Percentiles rank a stretch among this genome's conserved stretches.
phyloP scores from a whole-genome alignment of 805 yeast genomes.

The Candida chauliodis region DNA sequence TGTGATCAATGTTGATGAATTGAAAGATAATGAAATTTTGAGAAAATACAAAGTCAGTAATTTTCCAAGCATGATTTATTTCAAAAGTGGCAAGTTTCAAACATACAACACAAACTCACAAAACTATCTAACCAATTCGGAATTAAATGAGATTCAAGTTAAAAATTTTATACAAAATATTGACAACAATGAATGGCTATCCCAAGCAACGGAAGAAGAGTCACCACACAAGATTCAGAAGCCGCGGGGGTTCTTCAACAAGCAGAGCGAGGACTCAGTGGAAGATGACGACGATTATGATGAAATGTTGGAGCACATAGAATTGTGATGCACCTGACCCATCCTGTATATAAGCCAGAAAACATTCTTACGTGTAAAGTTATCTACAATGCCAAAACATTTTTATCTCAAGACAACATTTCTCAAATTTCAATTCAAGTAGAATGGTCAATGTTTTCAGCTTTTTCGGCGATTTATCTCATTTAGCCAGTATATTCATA shows the following conservation, averaged over 20 bases:
- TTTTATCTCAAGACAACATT: slow-evolving; percentile 8
- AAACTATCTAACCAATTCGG: slow-evolving; percentile 13
- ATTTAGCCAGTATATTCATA: slow-evolving; percentile 73
- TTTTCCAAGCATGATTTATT: slow-evolving; percentile 29
- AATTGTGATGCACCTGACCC: slow-evolving; percentile 7
- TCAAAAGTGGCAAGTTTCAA: slow-evolving; percentile 19
- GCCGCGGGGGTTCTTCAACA: not conserved
- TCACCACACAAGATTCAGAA: not conserved
- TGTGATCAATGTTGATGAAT: slow-evolving; percentile 22
- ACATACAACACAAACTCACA: slow-evolving; percentile 22
- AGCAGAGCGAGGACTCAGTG: not conserved
- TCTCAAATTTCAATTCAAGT: not conserved
- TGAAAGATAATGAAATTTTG: slow-evolving; percentile 17
- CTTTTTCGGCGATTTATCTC: slow-evolving; percentile 71
- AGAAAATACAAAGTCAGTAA: slow-evolving; percentile 25
- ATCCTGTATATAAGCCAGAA: not conserved
- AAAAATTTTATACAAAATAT: slow-evolving; percentile 7
- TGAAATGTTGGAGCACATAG: slow-evolving; percentile 9
- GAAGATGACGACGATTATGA: slow-evolving; percentile 19
- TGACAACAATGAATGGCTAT: slow-evolving; percentile 13
- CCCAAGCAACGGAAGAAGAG: slow-evolving; percentile 5
- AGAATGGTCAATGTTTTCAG: slow-evolving; percentile 39
- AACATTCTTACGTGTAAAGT: slow-evolving; percentile 3
- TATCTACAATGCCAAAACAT: not conserved
- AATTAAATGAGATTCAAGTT: slow-evolving; percentile 16